Evolutionary conservation across 768 basidiomycete genomes (phyloP).

Genomic region (Mrakia gelida): DNA sequence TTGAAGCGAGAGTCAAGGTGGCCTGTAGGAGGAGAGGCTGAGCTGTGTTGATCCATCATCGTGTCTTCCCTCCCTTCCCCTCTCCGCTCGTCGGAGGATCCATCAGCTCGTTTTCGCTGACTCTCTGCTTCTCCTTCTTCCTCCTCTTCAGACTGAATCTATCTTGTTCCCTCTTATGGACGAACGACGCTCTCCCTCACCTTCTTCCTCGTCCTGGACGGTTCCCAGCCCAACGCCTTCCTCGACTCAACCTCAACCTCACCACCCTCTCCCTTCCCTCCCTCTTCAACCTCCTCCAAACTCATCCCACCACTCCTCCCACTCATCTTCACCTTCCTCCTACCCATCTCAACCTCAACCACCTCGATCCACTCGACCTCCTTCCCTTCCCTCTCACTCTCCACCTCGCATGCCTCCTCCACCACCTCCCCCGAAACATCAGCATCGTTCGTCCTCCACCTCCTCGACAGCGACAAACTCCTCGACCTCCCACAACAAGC

Average conservation of each 20-base stretch:
- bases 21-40: background rate
- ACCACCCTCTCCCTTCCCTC: background rate
- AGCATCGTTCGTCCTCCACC: slow-evolving; percentile 57
- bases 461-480: slow-evolving; percentile 13
- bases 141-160: background rate
- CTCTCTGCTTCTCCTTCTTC: background rate
- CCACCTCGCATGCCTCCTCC: slow-evolving; percentile 50
- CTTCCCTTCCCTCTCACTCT: slow-evolving; percentile 20
- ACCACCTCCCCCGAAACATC: slow-evolving; percentile 77
- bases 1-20: background rate
- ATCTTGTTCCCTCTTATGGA: background rate
- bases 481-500: slow-evolving; percentile 20
- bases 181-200: background rate
- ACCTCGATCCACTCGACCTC: slow-evolving; percentile 13
- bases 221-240: too few species aligned
- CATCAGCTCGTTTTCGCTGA: background rate
- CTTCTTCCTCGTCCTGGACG: background rate
- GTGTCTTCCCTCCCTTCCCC: background rate
- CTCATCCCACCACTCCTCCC: background rate
- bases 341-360: background rate
- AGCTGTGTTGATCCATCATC: too few species aligned
- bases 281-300: background rate
- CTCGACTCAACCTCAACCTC: background rate
- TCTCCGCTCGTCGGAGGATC: background rate
- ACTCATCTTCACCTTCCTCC: background rate